Evolutionary conservation across 2,329 filamentous ascomycete genomes (phyloP).

Genomic region (Proliferodiscus dingleyae): DNA sequence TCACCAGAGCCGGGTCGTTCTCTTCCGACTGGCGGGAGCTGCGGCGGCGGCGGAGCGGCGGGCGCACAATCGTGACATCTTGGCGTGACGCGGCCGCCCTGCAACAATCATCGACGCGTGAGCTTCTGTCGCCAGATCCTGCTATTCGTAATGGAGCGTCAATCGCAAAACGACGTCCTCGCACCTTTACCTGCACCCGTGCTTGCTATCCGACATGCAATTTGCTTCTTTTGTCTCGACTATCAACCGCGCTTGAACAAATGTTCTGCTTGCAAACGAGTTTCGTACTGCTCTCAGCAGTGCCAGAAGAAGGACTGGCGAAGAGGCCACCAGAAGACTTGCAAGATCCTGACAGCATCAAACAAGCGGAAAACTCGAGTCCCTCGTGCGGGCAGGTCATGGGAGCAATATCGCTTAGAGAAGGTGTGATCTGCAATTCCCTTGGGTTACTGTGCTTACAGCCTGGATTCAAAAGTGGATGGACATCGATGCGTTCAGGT

Average conservation of each 20-base stretch:
- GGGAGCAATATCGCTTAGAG: conserved; percentile 10
- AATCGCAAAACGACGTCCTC: too few relatives aligned
- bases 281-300: conserved; percentile 21
- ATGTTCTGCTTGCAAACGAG: conserved; percentile 12
- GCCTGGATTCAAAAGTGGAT: conserved; percentile 7
- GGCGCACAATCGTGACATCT: too few relatives aligned
- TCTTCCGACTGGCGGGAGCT: too few relatives aligned
- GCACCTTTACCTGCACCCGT: too few relatives aligned
- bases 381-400: background rate
- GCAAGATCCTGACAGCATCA: conserved; percentile 5
- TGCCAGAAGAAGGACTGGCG: conserved; percentile 26
- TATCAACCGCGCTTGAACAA: conserved; percentile 4
- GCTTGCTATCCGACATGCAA: conserved; percentile 7
- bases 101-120: too few relatives aligned
- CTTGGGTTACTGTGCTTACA: background rate
- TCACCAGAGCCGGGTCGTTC: too few relatives aligned
- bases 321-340: conserved; percentile 12
- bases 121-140: too few relatives aligned
- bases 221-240: conserved; percentile 11
- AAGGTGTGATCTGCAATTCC: conserved; percentile 6
- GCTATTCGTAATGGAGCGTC: too few relatives aligned
- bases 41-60: too few relatives aligned
- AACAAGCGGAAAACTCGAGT: conserved; percentile 1
- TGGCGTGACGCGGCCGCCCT: too few relatives aligned
- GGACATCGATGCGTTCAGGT: conserved; percentile 5